Conservation (phyloP, 2,329 filamentous ascomycete genomes). For the Colletotrichum tamarilloi region DNA sequence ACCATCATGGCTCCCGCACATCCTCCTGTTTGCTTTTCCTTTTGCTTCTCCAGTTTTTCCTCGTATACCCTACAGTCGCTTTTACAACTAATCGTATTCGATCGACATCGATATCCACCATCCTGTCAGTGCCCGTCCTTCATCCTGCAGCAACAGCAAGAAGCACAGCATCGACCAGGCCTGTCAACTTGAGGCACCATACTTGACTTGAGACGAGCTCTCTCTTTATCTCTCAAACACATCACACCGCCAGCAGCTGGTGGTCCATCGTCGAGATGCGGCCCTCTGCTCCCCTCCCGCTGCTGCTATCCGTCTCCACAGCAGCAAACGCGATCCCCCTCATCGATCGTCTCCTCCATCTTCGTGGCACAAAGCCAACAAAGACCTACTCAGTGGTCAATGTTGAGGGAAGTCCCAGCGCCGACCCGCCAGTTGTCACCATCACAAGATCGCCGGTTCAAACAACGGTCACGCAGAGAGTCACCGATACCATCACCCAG, state of each 20-base stretch:
- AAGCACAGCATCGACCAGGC: neutral
- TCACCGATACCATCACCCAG: slow-evolving; percentile 42
- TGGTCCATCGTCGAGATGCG: slow-evolving; percentile 43
- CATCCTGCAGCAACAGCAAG: neutral
- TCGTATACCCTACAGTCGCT: neutral
- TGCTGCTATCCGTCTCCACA: slow-evolving; percentile 42
- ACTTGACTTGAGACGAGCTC: neutral
- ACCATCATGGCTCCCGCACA: slow-evolving; percentile 32
- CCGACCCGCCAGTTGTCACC: slow-evolving; percentile 40
- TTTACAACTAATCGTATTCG: slow-evolving; percentile 8
- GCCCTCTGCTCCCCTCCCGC: slow-evolving; percentile 37
- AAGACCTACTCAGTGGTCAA: slow-evolving; percentile 49
- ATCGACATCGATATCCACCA: slow-evolving; percentile 13
- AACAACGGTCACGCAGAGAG: slow-evolving; percentile 42
- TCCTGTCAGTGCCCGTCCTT: neutral
- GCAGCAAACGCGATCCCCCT: slow-evolving; percentile 44
- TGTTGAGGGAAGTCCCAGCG: slow-evolving; percentile 39
- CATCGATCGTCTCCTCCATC: slow-evolving; percentile 30
- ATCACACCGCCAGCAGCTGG: neutral
- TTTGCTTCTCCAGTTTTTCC: slow-evolving; percentile 27
- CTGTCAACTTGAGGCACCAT: neutral
- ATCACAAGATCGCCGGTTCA: slow-evolving; percentile 42
- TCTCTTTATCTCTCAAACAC: neutral
- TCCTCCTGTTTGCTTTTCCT: slow-evolving; percentile 18
- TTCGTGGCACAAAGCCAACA: slow-evolving; percentile 21